Conservation (phyloP, 2,329 filamentous ascomycete genomes). For the Aspergillus sp. region DNA sequence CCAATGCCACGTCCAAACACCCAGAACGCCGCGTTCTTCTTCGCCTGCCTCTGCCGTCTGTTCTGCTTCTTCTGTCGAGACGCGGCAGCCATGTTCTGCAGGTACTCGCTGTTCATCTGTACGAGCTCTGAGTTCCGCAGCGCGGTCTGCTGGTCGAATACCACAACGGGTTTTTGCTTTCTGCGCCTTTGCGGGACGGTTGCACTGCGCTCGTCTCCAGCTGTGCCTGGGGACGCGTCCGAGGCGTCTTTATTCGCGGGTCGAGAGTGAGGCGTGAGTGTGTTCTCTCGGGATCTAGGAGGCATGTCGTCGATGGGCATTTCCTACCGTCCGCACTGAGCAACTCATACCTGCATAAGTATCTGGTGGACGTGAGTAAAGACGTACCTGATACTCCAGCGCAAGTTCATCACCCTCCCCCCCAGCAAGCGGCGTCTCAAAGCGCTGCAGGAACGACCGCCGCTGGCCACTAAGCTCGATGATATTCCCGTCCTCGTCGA, state of each 20-base stretch:
- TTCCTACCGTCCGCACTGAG: too few relatives aligned
- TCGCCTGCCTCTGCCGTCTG: constrained; percentile 48
- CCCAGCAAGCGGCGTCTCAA: too few relatives aligned
- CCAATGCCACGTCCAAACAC: constrained; percentile 58
- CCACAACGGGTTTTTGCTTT: constrained; percentile 38
- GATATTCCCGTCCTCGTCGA: constrained; percentile 61
- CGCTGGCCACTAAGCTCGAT: constrained; percentile 40
- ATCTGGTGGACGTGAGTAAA: too few relatives aligned
- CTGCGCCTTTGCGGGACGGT: constrained; percentile 27
- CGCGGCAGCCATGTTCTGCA: constrained; percentile 57
- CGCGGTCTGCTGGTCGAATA: constrained; percentile 49
- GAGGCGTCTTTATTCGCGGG: neutral
- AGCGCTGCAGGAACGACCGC: constrained; percentile 4
- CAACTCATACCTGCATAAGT: too few relatives aligned
- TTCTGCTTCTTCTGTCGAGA: constrained; percentile 44
- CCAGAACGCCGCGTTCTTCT: constrained; percentile 62
- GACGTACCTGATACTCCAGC: too few relatives aligned
- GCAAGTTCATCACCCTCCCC: too few relatives aligned
- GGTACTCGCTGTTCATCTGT: constrained; percentile 58
- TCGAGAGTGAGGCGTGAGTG: neutral
- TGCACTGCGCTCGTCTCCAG: constrained; percentile 9
- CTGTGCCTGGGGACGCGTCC: neutral
- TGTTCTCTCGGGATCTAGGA: neutral
- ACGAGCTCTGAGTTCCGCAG: constrained; percentile 56
- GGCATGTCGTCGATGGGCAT: too few relatives aligned